phyloP scores from a whole-genome alignment of 805 yeast species.

The Candida sakaeoensis region DNA sequence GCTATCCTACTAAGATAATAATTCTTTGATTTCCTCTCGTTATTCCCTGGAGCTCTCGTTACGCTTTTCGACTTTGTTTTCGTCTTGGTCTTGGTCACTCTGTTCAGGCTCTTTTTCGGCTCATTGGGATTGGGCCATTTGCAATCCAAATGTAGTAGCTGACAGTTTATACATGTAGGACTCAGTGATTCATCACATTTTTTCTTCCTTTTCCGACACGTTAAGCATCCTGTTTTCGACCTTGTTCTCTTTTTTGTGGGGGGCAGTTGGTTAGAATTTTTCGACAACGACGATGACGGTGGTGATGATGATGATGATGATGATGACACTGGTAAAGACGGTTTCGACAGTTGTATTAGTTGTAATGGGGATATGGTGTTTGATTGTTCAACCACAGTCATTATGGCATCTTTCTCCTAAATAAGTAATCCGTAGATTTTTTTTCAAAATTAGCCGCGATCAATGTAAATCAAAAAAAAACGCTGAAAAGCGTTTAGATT shows the following conservation, averaged over 20 bases:
- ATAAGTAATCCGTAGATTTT: too few species aligned
- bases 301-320: too few species aligned
- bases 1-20: constrained; percentile 29
- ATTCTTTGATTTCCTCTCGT: constrained; percentile 10
- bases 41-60: neutral
- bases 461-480: neutral
- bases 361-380: neutral
- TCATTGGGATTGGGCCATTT: constrained; percentile 22
- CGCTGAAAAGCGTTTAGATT: neutral
- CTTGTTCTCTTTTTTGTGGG: constrained; percentile 12
- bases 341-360: neutral
- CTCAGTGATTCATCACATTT: constrained; percentile 32
- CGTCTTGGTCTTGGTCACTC: constrained; percentile 2
- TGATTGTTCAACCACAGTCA: neutral
- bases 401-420: too few species aligned
- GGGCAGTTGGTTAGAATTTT: too few species aligned
- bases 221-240: constrained; percentile 29
- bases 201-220: constrained; percentile 27
- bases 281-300: too few species aligned
- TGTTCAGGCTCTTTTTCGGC: too few species aligned
- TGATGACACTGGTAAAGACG: neutral
- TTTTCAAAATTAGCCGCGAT: neutral
- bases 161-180: constrained; percentile 27
- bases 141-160: constrained; percentile 18
- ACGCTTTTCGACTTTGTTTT: neutral